phyloP scores from a whole-genome alignment of 208 protist genomes.

The Leishmania martiniquensis region DNA sequence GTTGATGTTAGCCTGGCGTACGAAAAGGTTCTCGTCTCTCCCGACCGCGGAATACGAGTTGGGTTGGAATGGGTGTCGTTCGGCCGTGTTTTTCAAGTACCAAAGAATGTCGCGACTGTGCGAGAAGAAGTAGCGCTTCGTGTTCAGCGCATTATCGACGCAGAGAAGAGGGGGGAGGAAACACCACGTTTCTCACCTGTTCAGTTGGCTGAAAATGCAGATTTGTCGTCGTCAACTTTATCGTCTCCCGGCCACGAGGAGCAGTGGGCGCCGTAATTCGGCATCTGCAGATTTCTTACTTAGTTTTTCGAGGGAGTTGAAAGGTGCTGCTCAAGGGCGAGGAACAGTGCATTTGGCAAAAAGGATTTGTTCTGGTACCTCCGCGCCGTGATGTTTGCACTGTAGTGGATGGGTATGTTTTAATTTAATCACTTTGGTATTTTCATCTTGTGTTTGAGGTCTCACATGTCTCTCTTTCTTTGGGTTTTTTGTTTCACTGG shows the following conservation, averaged over 20 bases:
- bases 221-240: not conserved
- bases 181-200: slow-evolving; percentile 20
- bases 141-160: slow-evolving; percentile 30
- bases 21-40: slow-evolving; percentile 45
- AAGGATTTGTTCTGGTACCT: not conserved
- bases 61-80: slow-evolving; percentile 50
- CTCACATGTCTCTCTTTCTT: not conserved
- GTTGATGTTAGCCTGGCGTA: slow-evolving; percentile 42
- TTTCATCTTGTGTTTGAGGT: not conserved
- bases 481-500: not conserved
- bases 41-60: slow-evolving; percentile 44
- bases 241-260: slow-evolving; percentile 1
- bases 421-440: not conserved
- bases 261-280: not conserved
- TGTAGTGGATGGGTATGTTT: not conserved
- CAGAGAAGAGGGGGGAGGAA: slow-evolving; percentile 24
- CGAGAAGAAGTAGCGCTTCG: slow-evolving; percentile 11
- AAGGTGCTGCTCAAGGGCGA: too few relatives aligned
- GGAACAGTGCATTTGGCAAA: too few relatives aligned
- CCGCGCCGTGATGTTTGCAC: too few relatives aligned
- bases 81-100: slow-evolving; percentile 47
- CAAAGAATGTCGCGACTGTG: slow-evolving; percentile 45
- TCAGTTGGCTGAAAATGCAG: slow-evolving; percentile 11
- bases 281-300: not conserved
- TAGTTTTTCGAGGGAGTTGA: not conserved